Evolutionary conservation across 148 eudicot species (phyloP).

Genomic region (Hydrangea macrophylla): DNA sequence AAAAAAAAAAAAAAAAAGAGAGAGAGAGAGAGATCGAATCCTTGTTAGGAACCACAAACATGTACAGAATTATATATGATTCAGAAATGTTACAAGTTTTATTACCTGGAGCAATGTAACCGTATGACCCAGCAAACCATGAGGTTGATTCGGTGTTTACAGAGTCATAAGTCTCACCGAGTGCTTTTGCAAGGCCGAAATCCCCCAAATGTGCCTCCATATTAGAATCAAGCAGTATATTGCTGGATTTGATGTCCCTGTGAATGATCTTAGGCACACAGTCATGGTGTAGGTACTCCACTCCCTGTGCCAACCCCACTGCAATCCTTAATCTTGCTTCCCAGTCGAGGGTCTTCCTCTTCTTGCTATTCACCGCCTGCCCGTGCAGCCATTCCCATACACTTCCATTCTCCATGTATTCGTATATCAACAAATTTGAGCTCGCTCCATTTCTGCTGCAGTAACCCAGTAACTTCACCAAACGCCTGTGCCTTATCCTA

Average conservation of each 20-base stretch:
- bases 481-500: slow-evolving; percentile 87
- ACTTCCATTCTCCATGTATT: slow-evolving; percentile 96
- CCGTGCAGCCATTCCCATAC: slow-evolving; percentile 90
- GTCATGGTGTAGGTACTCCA: slow-evolving; percentile 92
- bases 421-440: slow-evolving; percentile 72
- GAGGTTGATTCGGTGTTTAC: slow-evolving; percentile 69
- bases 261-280: slow-evolving; percentile 92
- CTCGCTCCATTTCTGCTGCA: slow-evolving; percentile 60
- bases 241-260: slow-evolving; percentile 90
- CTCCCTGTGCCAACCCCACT: slow-evolving; percentile 88
- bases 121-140: slow-evolving; percentile 97
- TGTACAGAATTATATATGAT: not conserved
- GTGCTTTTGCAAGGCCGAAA: slow-evolving; percentile 86
- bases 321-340: slow-evolving; percentile 77
- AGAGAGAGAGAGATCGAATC: not conserved
- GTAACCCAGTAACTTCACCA: slow-evolving; percentile 82
- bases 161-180: slow-evolving; percentile 47
- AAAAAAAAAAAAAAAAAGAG: no score
- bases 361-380: slow-evolving; percentile 30
- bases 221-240: slow-evolving; percentile 67
- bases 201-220: slow-evolving; percentile 98
- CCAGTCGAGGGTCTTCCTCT: slow-evolving; percentile 61
- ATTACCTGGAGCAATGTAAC: slow-evolving; percentile 97
- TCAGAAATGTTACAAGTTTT: not conserved
- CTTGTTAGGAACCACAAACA: slow-evolving; percentile 3